Percentiles rank a stretch among this genome's conserved stretches.
Evolutionary conservation across 805 yeast genomes (phyloP).

Genomic region (Lipomyces anomalus): DNA sequence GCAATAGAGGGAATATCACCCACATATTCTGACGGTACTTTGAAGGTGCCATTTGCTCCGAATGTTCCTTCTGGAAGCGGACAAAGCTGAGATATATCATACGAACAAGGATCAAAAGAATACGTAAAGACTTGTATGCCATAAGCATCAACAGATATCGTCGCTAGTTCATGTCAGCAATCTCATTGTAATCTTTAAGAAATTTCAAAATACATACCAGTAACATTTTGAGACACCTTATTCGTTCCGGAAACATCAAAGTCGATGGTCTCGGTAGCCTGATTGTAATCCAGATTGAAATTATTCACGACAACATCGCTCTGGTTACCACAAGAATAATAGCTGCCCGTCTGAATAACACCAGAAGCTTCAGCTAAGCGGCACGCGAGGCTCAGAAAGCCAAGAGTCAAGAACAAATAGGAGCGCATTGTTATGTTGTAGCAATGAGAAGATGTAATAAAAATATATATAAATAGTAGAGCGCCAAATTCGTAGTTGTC

Average conservation of each 20-base stretch:
- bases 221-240: constrained; percentile 10
- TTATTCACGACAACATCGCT: constrained; percentile 4
- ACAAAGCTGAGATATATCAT: constrained; percentile 30
- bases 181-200: too few relatives aligned
- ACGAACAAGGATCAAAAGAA: constrained; percentile 31
- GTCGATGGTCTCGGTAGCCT: constrained; percentile 14
- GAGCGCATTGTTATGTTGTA: too few relatives aligned
- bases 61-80: constrained; percentile 28
- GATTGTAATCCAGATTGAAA: constrained; percentile 13
- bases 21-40: constrained; percentile 30
- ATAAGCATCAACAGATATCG: constrained; percentile 28
- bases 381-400: too few relatives aligned
- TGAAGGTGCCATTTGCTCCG: constrained; percentile 27
- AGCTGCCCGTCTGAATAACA: constrained; percentile 2
- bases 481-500: too few relatives aligned
- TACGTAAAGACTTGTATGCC: constrained; percentile 28
- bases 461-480: too few relatives aligned
- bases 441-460: too few relatives aligned
- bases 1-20: constrained; percentile 30
- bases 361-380: not conserved
- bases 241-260: constrained; percentile 21
- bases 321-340: constrained; percentile 10
- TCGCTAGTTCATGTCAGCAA: constrained; percentile 2
- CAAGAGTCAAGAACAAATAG: too few relatives aligned
- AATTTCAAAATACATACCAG: constrained; percentile 7